Base-by-base conservation (phyloP, 345 rosid genomes). In the Hibiscus mutabilis region DNA sequence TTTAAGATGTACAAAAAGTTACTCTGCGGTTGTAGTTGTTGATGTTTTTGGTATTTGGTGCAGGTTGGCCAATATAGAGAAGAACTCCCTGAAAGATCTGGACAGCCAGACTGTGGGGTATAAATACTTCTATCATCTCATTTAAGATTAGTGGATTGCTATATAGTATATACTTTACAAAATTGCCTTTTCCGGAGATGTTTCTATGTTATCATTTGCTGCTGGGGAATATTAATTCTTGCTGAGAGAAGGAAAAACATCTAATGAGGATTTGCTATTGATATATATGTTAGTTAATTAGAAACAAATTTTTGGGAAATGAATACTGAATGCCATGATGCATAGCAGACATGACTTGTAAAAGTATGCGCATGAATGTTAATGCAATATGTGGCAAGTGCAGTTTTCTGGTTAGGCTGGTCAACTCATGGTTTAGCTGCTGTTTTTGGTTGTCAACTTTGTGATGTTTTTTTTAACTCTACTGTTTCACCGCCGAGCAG, bases 71-170 rank as follows among this genome's bases (percentile, higher is more conserved):
- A 66, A 47, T 47, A 66, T 9, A 81, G 78, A 71, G 91, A 85
- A 57, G 90, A 90, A 27, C 84, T 90, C 33, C 96, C 96, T 0
- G 89, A 88, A 76, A 82, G 93, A 70, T 67, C 61, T 71, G 67
- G 67, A 35, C 49, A 37, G 49, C 49, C 49, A 4, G 67, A 62
- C 27, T 62, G 67, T 62, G 69, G 96, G 86, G 96, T 88, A 74
- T 42, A 8, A 16, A 47, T 47, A 25, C 42, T 66, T 15, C 52
- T 47, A 47, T 47, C 5, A 14, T 47, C 22, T 27, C 37, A 7
- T 66, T 14, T 66, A 15, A 25, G 40, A 47, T 47, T 25, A 25
- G 2, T 47, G 40, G 70, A 25, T 46, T 25, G 22, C n/a, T n/a
- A 27, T 27, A 27, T 27, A 27, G 31, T 25, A 42, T 42, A 42